These are phyloP conservation scores for Leishmania major DNA, from an alignment of 208 protist genomes.

Conservation along the genomic window DNA sequence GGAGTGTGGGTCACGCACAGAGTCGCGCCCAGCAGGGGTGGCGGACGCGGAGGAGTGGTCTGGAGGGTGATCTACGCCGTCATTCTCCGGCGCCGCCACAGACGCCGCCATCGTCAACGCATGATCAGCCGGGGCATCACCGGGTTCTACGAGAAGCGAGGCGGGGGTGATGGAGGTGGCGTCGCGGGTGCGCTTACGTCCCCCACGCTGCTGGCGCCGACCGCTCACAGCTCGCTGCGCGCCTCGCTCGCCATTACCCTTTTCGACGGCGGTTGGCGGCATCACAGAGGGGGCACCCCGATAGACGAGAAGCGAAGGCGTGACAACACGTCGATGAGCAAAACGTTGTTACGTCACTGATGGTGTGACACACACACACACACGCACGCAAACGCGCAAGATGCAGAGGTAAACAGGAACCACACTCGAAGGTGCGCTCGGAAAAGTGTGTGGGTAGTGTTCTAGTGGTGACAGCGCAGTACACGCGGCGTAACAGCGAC, in stretches of 20 bases:
- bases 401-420: not conserved
- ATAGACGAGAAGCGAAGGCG: not conserved
- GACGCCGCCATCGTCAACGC: conserved; percentile 2
- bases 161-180: not conserved
- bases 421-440: too few relatives aligned
- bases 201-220: conserved; percentile 3
- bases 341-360: not conserved
- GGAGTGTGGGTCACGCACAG: conserved; percentile 12
- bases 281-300: not conserved
- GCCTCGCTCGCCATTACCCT: not conserved
- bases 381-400: not conserved
- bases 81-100: not conserved
- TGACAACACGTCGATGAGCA: not conserved
- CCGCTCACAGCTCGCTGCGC: not conserved
- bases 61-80: conserved; percentile 3
- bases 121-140: not conserved
- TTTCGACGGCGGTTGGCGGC: conserved; percentile 2
- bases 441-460: not conserved
- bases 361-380: not conserved
- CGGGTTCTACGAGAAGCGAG: not conserved
- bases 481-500: not conserved
- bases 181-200: conserved; percentile 14
- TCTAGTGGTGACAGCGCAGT: not conserved
- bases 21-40: conserved; percentile 22
- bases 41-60: conserved; percentile 9